A percentile compares a stretch with the other conserved stretches of the same genome.
These are phyloP conservation scores for Maudiozyma pseudohumilis DNA, from an alignment of 805 yeast species.

Conservation along the genomic window DNA sequence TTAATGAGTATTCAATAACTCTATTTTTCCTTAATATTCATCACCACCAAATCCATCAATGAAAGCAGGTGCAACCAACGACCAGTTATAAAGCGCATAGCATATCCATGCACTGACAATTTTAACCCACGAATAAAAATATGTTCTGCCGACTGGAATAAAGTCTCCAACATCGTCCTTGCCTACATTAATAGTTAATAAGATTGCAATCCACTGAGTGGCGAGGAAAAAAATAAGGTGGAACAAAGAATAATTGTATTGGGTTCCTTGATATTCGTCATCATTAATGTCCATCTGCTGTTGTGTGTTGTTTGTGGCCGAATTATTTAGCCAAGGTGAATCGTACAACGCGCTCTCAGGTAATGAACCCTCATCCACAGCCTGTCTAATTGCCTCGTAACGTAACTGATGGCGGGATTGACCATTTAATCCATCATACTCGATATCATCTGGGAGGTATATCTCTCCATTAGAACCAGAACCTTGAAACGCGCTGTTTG, in stretches of 20 bases:
- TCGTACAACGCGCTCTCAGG: conserved; percentile 88
- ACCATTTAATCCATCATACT: conserved; percentile 36
- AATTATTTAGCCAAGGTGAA: conserved; percentile 40
- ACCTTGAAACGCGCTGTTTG: conserved; percentile 55
- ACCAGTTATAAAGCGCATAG: conserved; percentile 79
- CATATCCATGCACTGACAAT: conserved; percentile 90
- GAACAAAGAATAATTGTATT: conserved; percentile 78
- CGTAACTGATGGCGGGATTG: conserved; percentile 59
- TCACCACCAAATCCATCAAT: conserved; percentile 70
- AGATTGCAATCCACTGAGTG: conserved; percentile 92
- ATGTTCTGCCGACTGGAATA: conserved; percentile 93
- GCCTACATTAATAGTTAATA: conserved; percentile 84
- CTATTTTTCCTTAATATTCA: conserved; percentile 10
- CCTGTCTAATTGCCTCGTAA: conserved; percentile 79
- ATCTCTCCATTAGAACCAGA: conserved; percentile 30
- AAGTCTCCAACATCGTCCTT: conserved; percentile 79
- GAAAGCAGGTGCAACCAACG: conserved; percentile 78
- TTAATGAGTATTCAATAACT: no score
- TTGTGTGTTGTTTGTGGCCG: conserved; percentile 19
- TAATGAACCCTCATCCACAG: conserved; percentile 90
- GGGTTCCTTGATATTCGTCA: conserved; percentile 58
- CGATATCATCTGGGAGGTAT: conserved; percentile 24
- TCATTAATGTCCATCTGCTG: conserved; percentile 31
- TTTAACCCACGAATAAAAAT: conserved; percentile 91
- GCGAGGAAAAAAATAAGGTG: conserved; percentile 90